Evolutionary conservation across 1,284 basidiomycete species (phyloP).

Genomic region (Malassezia sp.): DNA sequence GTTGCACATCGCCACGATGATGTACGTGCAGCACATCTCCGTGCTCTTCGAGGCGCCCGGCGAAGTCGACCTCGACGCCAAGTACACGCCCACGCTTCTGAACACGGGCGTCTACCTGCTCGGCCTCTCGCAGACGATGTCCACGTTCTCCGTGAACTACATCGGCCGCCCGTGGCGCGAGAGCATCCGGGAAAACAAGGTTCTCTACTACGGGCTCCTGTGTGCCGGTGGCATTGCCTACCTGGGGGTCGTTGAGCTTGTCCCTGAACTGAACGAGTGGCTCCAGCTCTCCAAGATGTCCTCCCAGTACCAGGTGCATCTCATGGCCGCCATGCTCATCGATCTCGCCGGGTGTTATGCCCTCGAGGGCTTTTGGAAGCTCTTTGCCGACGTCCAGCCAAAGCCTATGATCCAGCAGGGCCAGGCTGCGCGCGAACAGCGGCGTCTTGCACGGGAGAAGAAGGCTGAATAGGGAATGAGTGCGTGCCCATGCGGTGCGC

Average conservation of each 20-base stretch:
- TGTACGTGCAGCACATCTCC: constrained; percentile 30
- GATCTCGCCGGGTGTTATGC: constrained; percentile 82
- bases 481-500: too few relatives aligned
- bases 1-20: constrained; percentile 39
- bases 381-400: constrained; percentile 81
- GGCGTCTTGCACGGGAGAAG: too few relatives aligned
- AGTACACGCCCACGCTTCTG: constrained; percentile 40
- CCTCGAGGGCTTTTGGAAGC: constrained; percentile 71
- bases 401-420: constrained; percentile 61
- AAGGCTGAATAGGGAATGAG: neutral
- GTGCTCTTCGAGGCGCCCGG: constrained; percentile 28
- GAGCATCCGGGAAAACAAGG: constrained; percentile 35
- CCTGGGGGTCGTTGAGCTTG: constrained; percentile 55
- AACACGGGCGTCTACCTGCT: constrained; percentile 44
- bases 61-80: constrained; percentile 39
- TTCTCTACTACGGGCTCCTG: constrained; percentile 40
- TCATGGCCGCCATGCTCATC: constrained; percentile 58
- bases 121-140: constrained; percentile 38
- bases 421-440: too few relatives aligned
- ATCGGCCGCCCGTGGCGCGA: constrained; percentile 43
- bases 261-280: constrained; percentile 93
- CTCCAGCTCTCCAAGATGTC: constrained; percentile 91
- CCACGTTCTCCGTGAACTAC: constrained; percentile 45
- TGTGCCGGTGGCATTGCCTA: constrained; percentile 32
- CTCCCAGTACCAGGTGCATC: constrained; percentile 50